phyloP scores from a whole-genome alignment of 2,329 filamentous ascomycete genomes.

The Fusarium sp. region DNA sequence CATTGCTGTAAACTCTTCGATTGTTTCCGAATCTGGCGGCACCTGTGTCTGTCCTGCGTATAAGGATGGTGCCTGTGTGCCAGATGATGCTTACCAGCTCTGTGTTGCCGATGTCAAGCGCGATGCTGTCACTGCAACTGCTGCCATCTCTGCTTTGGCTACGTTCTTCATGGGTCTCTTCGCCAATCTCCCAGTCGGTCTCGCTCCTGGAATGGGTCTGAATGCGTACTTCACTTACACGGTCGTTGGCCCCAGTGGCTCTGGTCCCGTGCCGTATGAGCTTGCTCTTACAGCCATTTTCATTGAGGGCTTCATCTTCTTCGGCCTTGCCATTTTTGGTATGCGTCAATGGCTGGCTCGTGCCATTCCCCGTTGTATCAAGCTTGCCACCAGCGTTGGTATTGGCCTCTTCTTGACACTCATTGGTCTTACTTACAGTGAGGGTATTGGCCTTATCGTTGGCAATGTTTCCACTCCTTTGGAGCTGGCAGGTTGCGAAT shows the following conservation, averaged over 20 bases:
- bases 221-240: slow-evolving; percentile 91
- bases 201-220: slow-evolving; percentile 66
- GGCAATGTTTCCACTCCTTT: slow-evolving; percentile 76
- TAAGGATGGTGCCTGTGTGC: slow-evolving; percentile 60
- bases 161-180: slow-evolving; percentile 87
- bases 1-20: slow-evolving; percentile 64
- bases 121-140: slow-evolving; percentile 85
- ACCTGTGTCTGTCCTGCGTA: slow-evolving; percentile 77
- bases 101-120: slow-evolving; percentile 74
- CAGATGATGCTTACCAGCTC: slow-evolving; percentile 69
- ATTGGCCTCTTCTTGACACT: slow-evolving; percentile 85
- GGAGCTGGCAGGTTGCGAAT: slow-evolving; percentile 77
- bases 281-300: slow-evolving; percentile 88
- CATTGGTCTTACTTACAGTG: slow-evolving; percentile 81
- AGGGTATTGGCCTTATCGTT: slow-evolving; percentile 83
- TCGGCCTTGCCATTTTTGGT: slow-evolving; percentile 80
- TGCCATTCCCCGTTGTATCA: slow-evolving; percentile 84
- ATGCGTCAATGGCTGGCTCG: slow-evolving; percentile 90
- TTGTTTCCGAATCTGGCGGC: slow-evolving; percentile 73
- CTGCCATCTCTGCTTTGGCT: slow-evolving; percentile 81
- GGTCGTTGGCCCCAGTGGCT: slow-evolving; percentile 76
- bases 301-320: slow-evolving; percentile 87
- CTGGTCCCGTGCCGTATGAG: slow-evolving; percentile 76
- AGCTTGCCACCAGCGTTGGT: slow-evolving; percentile 85
- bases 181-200: slow-evolving; percentile 71